phyloP scores from a whole-genome alignment of 768 basidiomycete species.

The Leccinum subtestaceum region DNA sequence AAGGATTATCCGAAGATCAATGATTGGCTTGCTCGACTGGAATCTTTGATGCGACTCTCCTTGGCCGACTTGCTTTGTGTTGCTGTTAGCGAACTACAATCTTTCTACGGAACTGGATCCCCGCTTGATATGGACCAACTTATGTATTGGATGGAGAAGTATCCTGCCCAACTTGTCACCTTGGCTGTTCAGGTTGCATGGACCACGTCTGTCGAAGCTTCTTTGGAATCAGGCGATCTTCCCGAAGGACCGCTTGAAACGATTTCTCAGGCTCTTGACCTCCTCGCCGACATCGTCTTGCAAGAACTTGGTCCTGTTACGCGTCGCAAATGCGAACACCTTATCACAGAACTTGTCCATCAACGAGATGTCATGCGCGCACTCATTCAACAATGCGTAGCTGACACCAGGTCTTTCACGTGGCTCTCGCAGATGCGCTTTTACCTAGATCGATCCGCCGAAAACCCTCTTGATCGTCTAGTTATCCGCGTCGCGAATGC shows the following conservation, averaged over 20 bases:
- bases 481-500: conserved; percentile 86
- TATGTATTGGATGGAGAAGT: conserved; percentile 89
- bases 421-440: conserved; percentile 99
- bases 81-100: conserved; percentile 75
- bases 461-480: conserved; percentile 78
- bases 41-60: conserved; percentile 89
- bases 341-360: conserved; percentile 98
- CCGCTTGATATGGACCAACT: conserved; percentile 64
- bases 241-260: conserved; percentile 71
- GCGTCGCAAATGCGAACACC: conserved; percentile 97
- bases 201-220: conserved; percentile 79
- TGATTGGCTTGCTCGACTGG: conserved; percentile 93
- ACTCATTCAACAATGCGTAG: conserved; percentile 63
- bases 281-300: conserved; percentile 95
- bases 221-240: conserved; percentile 52
- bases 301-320: conserved; percentile 85
- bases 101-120: conserved; percentile 70
- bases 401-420: conserved; percentile 70
- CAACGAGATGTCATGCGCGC: conserved; percentile 91
- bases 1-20: conserved; percentile 98
- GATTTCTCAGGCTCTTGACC: conserved; percentile 79
- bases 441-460: conserved; percentile 72
- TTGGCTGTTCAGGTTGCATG: conserved; percentile 94
- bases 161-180: conserved; percentile 94
- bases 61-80: conserved; percentile 79